Base-by-base conservation (phyloP, 2,329 filamentous ascomycete species). In the Cladosporium sp. region DNA sequence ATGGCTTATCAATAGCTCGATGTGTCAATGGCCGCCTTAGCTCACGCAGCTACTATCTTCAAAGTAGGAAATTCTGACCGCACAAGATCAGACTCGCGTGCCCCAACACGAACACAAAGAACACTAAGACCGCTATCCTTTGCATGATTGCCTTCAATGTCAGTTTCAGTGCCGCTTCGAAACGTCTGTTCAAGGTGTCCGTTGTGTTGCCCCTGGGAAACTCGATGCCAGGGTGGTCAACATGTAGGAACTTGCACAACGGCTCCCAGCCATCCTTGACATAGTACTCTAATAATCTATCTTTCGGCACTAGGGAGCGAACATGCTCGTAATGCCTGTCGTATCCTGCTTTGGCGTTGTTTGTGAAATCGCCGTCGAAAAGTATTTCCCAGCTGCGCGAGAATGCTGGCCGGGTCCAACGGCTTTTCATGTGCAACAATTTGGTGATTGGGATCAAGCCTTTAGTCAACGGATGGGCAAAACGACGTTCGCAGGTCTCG, bases 271-370 rank as follows among this genome's bases (percentile, higher is more conserved):
- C 62, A 12, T 64, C 62, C 26, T 65, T 61, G 4, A 70, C 35
- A 3, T 62, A 44, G 52, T 67, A 68, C 31, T 65, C 49, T 23
- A 69, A 59, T 26, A 70, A 50, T 7, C 64, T 31, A 10, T 65
- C 64, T 10, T 40, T 35, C 10, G 64, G 60, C 40, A 49, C 65
- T 16, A 61, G 26, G 5, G 59, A 60, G 14, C 56, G 55, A 3
- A 68, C 62, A n/a, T 61, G 50, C 18, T 55, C 61, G 29, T 67
- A 64, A 28, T 70, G 67, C 28, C 23, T 52, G 12, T 57, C 23
- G 49, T 68, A 35, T 3, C 61, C 57, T 14, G 35, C 31, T 28
- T 60, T 63, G 23, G 55, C 57, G 23, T 62, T 64, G 44, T 49
- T 57, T 6, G 40, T 31, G 44, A 66, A 66, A 26, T 64, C 55